Evolutionary conservation across 164 flowering plant genomes (phyloP).

Genomic region (Protea cynaroides): DNA sequence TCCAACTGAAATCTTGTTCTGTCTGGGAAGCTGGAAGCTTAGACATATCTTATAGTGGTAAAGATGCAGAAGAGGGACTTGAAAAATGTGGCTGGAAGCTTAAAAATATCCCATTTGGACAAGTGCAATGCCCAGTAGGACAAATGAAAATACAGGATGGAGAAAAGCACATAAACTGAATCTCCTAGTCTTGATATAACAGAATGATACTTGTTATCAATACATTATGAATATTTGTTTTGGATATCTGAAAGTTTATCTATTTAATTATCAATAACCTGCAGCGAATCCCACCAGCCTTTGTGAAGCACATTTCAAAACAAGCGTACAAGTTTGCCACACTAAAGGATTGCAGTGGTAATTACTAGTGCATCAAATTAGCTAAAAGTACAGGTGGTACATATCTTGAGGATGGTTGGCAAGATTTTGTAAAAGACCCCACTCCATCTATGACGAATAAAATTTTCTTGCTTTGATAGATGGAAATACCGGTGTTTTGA

Average conservation of each 20-base stretch:
- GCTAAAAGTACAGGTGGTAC: background rate
- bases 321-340: conserved; percentile 9
- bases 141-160: too few relatives aligned
- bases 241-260: background rate
- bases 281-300: conserved; percentile 20
- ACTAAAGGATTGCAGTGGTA: conserved; percentile 16
- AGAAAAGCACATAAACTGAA: too few relatives aligned
- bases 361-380: conserved; percentile 14
- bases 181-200: too few relatives aligned
- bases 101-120: too few relatives aligned
- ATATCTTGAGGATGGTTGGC: conserved; percentile 20
- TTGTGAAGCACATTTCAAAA: conserved; percentile 9
- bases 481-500: too few relatives aligned
- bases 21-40: too few relatives aligned
- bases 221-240: background rate
- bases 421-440: conserved; percentile 11
- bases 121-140: too few relatives aligned
- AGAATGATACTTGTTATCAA: too few relatives aligned
- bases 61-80: too few relatives aligned
- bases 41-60: too few relatives aligned
- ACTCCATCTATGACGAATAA: conserved; percentile 10
- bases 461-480: conserved; percentile 22
- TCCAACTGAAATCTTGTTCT: too few relatives aligned
- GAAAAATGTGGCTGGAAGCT: too few relatives aligned
- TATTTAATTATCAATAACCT: background rate